Base-by-base conservation (phyloP, 495 filamentous ascomycete species). In the Penicillium cataractarum region DNA sequence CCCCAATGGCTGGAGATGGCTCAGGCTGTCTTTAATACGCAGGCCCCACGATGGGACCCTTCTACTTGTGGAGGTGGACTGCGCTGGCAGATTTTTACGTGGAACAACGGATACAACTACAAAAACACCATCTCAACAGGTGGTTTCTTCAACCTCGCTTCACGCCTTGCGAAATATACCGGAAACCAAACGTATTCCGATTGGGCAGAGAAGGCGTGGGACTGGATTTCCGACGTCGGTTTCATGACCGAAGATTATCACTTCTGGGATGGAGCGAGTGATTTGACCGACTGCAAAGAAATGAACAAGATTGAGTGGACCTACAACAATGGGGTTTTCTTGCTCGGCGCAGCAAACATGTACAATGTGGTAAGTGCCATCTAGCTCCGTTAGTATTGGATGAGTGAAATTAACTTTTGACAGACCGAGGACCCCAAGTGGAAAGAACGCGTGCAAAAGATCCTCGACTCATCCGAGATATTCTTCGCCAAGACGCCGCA, bases 101-200 rank as follows among this genome's bases (percentile, higher is more conserved):
- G 83, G 59, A 93, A 95, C 64, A 86, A 83, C 53, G 92, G 93
- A 0, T 95, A 90, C 60, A 82, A 87, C 55, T 93, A 94, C 79
- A 90, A 93, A 75, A 93, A 92, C 72, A 81, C 90, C 22, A 91
- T 90, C 60, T 89, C 89, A 4, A 95, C 92, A 54, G 91, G 88
- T 5, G 85, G 87, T 58, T 92, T 94, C 76, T 90, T 95, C 74
- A 87, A 96, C 62, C 75, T 96, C 40, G 90, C 87, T 4, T 86
- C 92, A 2, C 84, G 93, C 9, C 76, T 96, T 54, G 90, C 89
- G 0, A 82, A 81, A 52, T 94, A 92, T 71, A 92, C 91, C 8
- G 80, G 83, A 6, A 96, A 97, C 66, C 65, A 83, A 57, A 93
- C 90, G 0, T 97, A 97, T 70, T 83, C 84, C 2, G 83, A 90